Base-by-base conservation (phyloP, 1,139 yeast genomes). In the Ogataea hybrid region DNA sequence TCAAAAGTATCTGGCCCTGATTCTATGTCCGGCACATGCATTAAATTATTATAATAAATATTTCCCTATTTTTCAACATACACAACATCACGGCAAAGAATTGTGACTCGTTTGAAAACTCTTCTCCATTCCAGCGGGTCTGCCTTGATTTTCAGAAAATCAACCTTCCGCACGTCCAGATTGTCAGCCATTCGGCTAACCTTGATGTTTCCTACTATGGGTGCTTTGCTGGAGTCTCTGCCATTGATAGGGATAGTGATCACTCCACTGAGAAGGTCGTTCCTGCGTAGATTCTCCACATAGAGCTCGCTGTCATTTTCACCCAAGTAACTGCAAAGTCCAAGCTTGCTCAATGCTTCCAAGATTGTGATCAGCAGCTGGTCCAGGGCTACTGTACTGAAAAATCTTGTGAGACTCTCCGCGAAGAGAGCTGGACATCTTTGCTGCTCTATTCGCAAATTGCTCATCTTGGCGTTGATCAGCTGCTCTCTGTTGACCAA, bases 91-190 rank as follows among this genome's bases (percentile, higher is more conserved):
- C 80, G 70, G 49, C 83, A 77, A 15, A 73, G 56, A 5, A 75
- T 59, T 1, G 81, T 73, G 20, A 77, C 67, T 36, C 69, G 66
- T 53, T 78, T 78, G 61, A 81, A 81, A 25, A 81, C 61, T 12
- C 77, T 62, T 56, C 87, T 68, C 87, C 87, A 81, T 56, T 81
- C 86, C 32, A 81, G 57, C 0, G 86, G 86, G 60, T 81, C 85
- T 0, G 84, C 84, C 28, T 69, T 68, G 5, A 70, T 64, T 51
- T 77, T 75, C 32, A 69, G 61, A 53, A 81, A 79, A 42, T 73
- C 76, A 1, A 81, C 68, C 31, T 65, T 68, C 44, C 73, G 67
- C 37, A 73, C 60, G 5, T 59, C 51, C 31, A 65, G 42, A 9
- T 64, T 54, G 21, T 53, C 63, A 3, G 60, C 68, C 25, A 70